Percentiles rank a stretch among this genome's conserved stretches.
These are phyloP conservation scores for Trichophyton mentagrophytes DNA, from an alignment of 2,329 filamentous ascomycete species.

Conservation along the genomic window DNA sequence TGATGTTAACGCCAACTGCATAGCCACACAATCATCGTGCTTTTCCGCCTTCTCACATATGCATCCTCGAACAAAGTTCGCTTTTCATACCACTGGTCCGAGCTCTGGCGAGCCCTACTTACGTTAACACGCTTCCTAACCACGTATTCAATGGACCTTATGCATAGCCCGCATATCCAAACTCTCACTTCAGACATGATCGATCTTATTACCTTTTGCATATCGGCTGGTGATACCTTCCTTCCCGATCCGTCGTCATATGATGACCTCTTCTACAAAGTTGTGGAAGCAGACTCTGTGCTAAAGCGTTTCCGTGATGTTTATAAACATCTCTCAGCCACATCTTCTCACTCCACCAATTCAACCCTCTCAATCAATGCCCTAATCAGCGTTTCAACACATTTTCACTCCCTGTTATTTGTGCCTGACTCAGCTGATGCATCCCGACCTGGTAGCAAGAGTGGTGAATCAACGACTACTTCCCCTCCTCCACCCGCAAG, in stretches of 20 bases:
- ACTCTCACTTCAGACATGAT: conserved; percentile 64
- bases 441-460: conserved; percentile 22
- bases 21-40: conserved; percentile 61
- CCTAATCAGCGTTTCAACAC: conserved; percentile 61
- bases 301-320: conserved; percentile 69
- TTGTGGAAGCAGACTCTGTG: conserved; percentile 80
- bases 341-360: conserved; percentile 11
- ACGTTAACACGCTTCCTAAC: conserved; percentile 82
- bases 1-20: conserved; percentile 1
- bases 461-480: conserved; percentile 12
- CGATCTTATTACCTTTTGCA: conserved; percentile 67
- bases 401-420: conserved; percentile 72
- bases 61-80: conserved; percentile 71
- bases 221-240: conserved; percentile 82
- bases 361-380: conserved; percentile 54
- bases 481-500: conserved; percentile 18
- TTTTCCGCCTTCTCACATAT: conserved; percentile 71
- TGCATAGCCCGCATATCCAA: conserved; percentile 54
- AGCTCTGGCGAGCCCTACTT: conserved; percentile 81
- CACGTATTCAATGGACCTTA: conserved; percentile 69
- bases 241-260: conserved; percentile 76
- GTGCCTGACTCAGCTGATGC: conserved; percentile 39
- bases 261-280: conserved; percentile 96
- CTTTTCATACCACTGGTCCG: conserved; percentile 83
- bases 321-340: conserved; percentile 41